Evolutionary conservation across 2,329 filamentous ascomycete species (phyloP), one percentile per base, ranked within the genome.

Genomic region (Alternaria sp.): DNA sequence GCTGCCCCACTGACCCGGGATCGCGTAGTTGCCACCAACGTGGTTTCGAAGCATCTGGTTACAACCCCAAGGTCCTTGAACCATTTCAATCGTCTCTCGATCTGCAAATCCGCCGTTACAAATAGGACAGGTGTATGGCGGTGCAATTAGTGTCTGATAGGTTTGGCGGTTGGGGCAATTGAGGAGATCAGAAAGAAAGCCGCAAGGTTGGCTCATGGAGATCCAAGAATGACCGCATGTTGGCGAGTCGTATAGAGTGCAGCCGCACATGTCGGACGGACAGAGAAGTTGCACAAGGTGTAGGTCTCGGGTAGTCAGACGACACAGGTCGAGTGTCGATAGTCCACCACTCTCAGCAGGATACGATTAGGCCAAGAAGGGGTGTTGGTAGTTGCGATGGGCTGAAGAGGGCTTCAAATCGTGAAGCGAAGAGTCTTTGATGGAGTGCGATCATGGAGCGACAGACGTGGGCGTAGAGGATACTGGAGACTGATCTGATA

Each of bases 181-280:
- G 41, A 81, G 66, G 18, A 84, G 77, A 58, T 84, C 79, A 23
- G 73, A 75, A 41, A 75, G 72, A 33, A 74, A 74, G 6, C 71
- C 74, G 71, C 85, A 87, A 9, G 82, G 80, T 12, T 79, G 72
- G 23, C 75, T 75, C 67, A 87, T 82, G 23, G 79, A 81, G 58
- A 86, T 73, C 84, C 84, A 87, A 26, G 80, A 76, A 65, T 86
- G 84, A 8, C 73, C 71, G 72, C 85, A 87, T 54, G 76, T 79
- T 7, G 75, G 73, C 1, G 83, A 85, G 68, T 81, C 79, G 75
- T 81, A 84, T 54, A 80, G 77, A 15, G 79, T 78, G 30, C 81
- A 82, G 26, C 76, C 75, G 71, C 85, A 87, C 85, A 87, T 87
- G 10, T 50, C 67, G 57, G 14, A 45, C 55, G 15, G 49, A 14